A percentile compares a stretch with the other conserved stretches of the same genome.
These are phyloP conservation scores for Rhynchosporium graminicola DNA, from an alignment of 2,329 filamentous ascomycete genomes.

Conservation along the genomic window DNA sequence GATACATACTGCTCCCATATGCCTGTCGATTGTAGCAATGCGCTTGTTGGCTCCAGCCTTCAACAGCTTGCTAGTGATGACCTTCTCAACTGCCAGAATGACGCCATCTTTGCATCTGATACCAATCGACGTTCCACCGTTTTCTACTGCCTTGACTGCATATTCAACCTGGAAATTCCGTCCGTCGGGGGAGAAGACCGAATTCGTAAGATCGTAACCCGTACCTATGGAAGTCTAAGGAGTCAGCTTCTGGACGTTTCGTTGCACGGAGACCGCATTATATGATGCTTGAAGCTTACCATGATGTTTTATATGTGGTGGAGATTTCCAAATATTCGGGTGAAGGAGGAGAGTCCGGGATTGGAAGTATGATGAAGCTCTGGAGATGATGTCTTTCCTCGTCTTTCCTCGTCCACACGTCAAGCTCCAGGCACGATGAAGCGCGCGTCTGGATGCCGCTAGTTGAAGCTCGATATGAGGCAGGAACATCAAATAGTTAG, in stretches of 20 bases:
- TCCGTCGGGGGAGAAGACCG: slow-evolving; percentile 98
- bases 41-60: slow-evolving; percentile 96
- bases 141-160: slow-evolving; percentile 97
- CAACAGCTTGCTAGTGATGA: slow-evolving; percentile 90
- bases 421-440: slow-evolving; percentile 39
- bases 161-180: slow-evolving; percentile 99
- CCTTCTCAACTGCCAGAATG: slow-evolving; percentile 94
- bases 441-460: slow-evolving; percentile 34
- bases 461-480: neutral
- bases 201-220: slow-evolving; percentile 98
- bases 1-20: slow-evolving; percentile 81
- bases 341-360: slow-evolving; percentile 20
- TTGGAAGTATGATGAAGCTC: slow-evolving; percentile 31
- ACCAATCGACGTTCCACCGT: slow-evolving; percentile 92
- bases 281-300: slow-evolving; percentile 36
- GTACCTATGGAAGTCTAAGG: slow-evolving; percentile 96
- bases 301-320: slow-evolving; percentile 33
- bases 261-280: too few relatives aligned
- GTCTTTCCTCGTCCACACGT: slow-evolving; percentile 22
- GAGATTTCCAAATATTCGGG: slow-evolving; percentile 16
- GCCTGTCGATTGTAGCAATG: slow-evolving; percentile 91
- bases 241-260: slow-evolving; percentile 29
- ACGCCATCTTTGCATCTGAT: slow-evolving; percentile 98
- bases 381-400: slow-evolving; percentile 22
- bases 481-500: neutral